Base-by-base conservation (phyloP, 1,139 yeast genomes). In the Starmera stellimalicola region DNA sequence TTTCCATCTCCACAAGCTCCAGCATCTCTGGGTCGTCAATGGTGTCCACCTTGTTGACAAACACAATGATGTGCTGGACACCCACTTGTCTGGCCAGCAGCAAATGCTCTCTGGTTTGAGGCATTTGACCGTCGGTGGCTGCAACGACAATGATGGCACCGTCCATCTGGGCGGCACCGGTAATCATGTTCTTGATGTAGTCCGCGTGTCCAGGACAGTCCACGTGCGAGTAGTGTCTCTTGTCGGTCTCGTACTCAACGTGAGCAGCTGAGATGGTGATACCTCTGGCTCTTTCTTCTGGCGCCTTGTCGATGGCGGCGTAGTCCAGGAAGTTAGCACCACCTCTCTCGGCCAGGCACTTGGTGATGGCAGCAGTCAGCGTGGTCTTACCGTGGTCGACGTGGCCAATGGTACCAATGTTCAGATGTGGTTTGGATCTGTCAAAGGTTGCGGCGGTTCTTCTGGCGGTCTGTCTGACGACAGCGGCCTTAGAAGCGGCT, bases 91-190 rank as follows among this genome's bases (percentile, higher is more conserved):
- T 87, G 45, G 98, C 98, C 58, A 91, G 78, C 63, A 91, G 70
- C 70, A 91, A 73, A 68, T 91, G 98, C 70, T 91, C 98, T 71
- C 96, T 83, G 51, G 98, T 93, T 72, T 91, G 98, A 58, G 96
- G 97, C 98, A 91, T 91, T 68, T 88, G 95, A 57, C 98, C 98
- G 58, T 91, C 98, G 40, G 95, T 73, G 45, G 98, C 98, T 56
- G 97, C 97, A 63, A 91, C 98, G 47, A 91, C 98, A 68, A 91
- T 88, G 54, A 91, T 88, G 50, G 97, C 98, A 72, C 97, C 97
- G 62, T 91, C 98, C 97, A 88, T 88, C 64, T 91, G 95, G 52
- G 97, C 95, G 53, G 97, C 97, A 78, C 97, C 97, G 48, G 96
- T 85, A 64, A 91, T 91, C 97, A 91, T 91, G 64, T 88, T 88